These are phyloP conservation scores for Acacia acuminata DNA, from an alignment of 306 rosid genomes.

Conservation along the genomic window DNA sequence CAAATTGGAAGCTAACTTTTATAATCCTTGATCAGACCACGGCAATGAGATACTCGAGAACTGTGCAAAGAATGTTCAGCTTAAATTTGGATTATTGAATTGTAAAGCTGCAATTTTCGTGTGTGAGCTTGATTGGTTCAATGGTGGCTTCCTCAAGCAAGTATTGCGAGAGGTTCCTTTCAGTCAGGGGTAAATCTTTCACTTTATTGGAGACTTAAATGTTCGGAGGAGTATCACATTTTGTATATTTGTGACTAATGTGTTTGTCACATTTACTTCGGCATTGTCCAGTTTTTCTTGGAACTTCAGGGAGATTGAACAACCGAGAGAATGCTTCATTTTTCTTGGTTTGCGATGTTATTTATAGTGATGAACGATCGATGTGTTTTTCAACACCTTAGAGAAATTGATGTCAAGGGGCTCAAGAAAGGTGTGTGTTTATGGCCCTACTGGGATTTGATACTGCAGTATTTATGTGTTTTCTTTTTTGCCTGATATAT, in stretches of 20 bases:
- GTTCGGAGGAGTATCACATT: background rate
- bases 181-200: constrained; percentile 47
- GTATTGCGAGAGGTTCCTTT: constrained; percentile 43
- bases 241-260: background rate
- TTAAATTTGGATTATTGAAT: constrained; percentile 58
- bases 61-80: constrained; percentile 70
- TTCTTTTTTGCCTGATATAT: constrained; percentile 18
- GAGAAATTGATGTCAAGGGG: constrained; percentile 72
- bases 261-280: constrained; percentile 29
- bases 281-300: constrained; percentile 63
- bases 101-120: constrained; percentile 51
- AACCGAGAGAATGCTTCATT: constrained; percentile 68
- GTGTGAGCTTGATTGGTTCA: constrained; percentile 85
- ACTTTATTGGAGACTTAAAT: constrained; percentile 7
- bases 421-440: constrained; percentile 59
- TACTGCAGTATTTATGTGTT: constrained; percentile 4
- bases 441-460: background rate
- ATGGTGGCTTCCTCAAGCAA: constrained; percentile 74
- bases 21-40: constrained; percentile 57
- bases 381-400: constrained; percentile 71
- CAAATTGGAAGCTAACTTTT: constrained; percentile 7
- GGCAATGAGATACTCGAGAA: constrained; percentile 80
- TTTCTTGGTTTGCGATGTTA: constrained; percentile 92
- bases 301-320: constrained; percentile 69
- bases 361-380: constrained; percentile 79